Evolutionary conservation across 768 basidiomycete species (phyloP), one percentile per base, ranked within the genome.

Genomic region (Pleurotus tuoliensis): DNA sequence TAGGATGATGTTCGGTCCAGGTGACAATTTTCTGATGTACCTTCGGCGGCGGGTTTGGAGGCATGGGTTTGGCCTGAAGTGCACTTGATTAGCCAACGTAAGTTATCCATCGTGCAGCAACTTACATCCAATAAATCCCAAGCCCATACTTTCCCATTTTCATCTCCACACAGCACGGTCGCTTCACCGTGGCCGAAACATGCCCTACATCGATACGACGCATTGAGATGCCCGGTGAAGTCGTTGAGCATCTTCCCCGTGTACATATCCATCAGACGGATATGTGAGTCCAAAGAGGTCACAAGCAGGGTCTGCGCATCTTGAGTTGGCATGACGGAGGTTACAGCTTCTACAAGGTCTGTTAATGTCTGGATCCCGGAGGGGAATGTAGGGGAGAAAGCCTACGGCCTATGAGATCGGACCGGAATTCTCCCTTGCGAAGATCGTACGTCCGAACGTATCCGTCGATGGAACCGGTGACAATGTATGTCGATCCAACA

Each of bases 381-480:
- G 30, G 30, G 30, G 30, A 11, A 34, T 34, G 9, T 34, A 34
- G 8, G 30, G 11, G 30, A 34, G 30, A 34, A 34, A 12, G 82
- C 92, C 64, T 69, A 95, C 94, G 83, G 6, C 96, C 96, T 61
- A 98, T 82, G 66, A 85, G 94, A 69, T 99, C 97, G 44, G 90
- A 81, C 6, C 88, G 83, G 25, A 98, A 73, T 67, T 96, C 86
- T 20, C 97, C 97, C 76, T 89, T 93, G 52, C 97, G 88, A 30
- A 99, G 78, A 70, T 99, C 97, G 71, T 98, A 98, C 7, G 92
- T 92, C 16, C 97, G 84, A 44, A 96, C 85, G 66, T 88, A 81
- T 2, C 97, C 96, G 59, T 99, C 97, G 4, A 97, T 88, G 3
- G 92, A 93, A 7, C 93, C 94, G 2, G 92, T 78, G 40, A 87